Evolutionary conservation across 225 moss, liverwort and hornwort genomes (phyloP), one percentile per base, ranked within the genome.

Genomic region (Takakia lepidozioides): DNA sequence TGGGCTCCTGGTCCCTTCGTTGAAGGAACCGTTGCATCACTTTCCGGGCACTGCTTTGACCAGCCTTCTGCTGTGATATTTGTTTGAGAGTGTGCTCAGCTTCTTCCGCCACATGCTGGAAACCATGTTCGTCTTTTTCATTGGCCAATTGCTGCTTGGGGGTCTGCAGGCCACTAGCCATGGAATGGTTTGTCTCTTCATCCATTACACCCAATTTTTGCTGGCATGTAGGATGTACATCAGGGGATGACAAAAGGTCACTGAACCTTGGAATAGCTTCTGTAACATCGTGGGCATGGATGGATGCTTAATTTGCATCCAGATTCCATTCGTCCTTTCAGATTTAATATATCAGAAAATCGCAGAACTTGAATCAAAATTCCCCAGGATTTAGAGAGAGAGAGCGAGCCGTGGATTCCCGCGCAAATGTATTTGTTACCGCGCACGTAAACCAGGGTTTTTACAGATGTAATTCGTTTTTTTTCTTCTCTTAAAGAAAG

Each of bases 61-160:
- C 62, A 59, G 70, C 79, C 63, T 74, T 71, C 29, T 70, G 70
- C 40, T 80, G 63, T 54, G 79, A 80, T 51, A 80, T 45, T 56
- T 60, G 42, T 27, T 35, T 36, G 19, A 80, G 58, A 43, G 74
- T 71, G 44, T 43, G 57, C 27, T 54, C 70, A 37, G 57, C 79
- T 50, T 67, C 70, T 19, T 74, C 67, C 39, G 67, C 64, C 74
- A 74, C 54, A 54, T 34, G 29, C 44, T 61, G 59, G 47, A 64
- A 67, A 18, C 36, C 28, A 32, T 46, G 23, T 24, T 67, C 57
- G 29, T 27, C 29, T 5, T 48, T 71, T 54, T 67, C 49, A 24
- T 25, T 52, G 57, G 38, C 19, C 50, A 52, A 8, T 44, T 38
- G 66, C 74, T 38, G 80, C 70, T 41, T 48, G 54, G 38, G 66